These are phyloP conservation scores for Chlamydomonas incerta DNA, from an alignment of 139 green algal species.

Conservation along the genomic window DNA sequence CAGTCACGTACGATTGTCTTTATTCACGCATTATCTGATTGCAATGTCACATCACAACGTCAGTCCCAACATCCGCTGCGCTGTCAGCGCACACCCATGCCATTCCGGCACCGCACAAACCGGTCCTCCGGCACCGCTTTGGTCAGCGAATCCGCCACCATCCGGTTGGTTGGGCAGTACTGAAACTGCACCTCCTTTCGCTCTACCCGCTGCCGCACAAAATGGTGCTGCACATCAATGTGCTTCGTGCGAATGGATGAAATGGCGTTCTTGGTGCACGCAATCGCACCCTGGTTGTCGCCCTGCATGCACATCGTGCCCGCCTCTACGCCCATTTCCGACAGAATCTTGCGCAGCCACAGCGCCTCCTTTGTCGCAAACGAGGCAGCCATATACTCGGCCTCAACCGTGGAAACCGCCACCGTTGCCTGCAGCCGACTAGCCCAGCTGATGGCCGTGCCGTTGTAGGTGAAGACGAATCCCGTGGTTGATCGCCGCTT, in stretches of 20 bases:
- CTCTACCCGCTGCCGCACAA: neutral
- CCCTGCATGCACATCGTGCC: neutral
- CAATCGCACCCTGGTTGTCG: conserved; percentile 60
- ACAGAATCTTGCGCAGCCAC: neutral
- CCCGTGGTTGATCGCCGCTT: conserved; percentile 39
- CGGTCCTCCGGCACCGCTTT: neutral
- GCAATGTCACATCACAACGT: too few species aligned
- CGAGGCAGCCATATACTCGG: neutral
- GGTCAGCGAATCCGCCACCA: neutral
- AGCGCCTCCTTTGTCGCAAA: neutral
- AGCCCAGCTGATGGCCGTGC: neutral
- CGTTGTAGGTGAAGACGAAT: neutral
- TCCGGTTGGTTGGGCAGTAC: neutral
- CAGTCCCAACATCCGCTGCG: neutral
- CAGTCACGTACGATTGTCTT: too few species aligned
- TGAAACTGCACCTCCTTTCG: neutral
- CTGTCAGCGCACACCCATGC: neutral
- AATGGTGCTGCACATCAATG: neutral
- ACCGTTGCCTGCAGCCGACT: neutral
- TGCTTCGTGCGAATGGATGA: neutral
- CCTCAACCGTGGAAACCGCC: neutral
- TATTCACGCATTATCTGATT: too few species aligned
- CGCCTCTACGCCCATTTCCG: neutral
- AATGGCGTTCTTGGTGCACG: conserved; percentile 34
- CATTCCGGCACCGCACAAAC: neutral